These are phyloP conservation scores for Metschnikowia rubicola DNA, from an alignment of 805 yeast genomes.

Conservation along the genomic window DNA sequence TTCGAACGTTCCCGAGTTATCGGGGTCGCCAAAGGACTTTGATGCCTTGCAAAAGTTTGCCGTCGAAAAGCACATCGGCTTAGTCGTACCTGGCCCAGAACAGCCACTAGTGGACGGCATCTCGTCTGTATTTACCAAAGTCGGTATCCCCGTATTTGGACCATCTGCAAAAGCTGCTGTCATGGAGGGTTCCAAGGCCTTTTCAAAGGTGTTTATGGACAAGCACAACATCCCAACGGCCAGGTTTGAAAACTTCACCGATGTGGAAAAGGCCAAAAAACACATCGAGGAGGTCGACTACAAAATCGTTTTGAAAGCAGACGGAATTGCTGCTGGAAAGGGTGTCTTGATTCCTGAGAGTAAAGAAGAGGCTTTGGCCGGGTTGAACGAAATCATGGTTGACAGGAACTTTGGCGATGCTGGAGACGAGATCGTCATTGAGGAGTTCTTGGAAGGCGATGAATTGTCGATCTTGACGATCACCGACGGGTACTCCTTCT, in stretches of 20 bases:
- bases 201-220: constrained; percentile 90
- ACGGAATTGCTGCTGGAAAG: constrained; percentile 98
- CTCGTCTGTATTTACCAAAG: constrained; percentile 61
- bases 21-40: constrained; percentile 65
- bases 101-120: constrained; percentile 97
- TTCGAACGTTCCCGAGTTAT: constrained; percentile 62
- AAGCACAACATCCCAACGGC: constrained; percentile 95
- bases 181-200: constrained; percentile 96
- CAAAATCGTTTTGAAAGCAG: constrained; percentile 90
- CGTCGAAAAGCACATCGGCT: constrained; percentile 53
- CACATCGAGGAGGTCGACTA: constrained; percentile 65
- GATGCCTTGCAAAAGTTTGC: constrained; percentile 72
- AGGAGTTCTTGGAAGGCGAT: constrained; percentile 94
- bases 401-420: constrained; percentile 87
- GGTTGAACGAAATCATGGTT: constrained; percentile 85
- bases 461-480: constrained; percentile 90
- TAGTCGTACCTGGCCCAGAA: constrained; percentile 98
- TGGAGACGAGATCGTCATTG: constrained; percentile 90
- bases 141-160: constrained; percentile 95
- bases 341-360: constrained; percentile 91
- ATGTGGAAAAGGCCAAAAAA: constrained; percentile 68
- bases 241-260: constrained; percentile 74
- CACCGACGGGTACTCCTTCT: constrained; percentile 88
- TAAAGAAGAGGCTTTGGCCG: constrained; percentile 79
- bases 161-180: constrained; percentile 88